phyloP scores from a whole-genome alignment of 192 early-diverging fungal genomes.

The Backusella sp. region DNA sequence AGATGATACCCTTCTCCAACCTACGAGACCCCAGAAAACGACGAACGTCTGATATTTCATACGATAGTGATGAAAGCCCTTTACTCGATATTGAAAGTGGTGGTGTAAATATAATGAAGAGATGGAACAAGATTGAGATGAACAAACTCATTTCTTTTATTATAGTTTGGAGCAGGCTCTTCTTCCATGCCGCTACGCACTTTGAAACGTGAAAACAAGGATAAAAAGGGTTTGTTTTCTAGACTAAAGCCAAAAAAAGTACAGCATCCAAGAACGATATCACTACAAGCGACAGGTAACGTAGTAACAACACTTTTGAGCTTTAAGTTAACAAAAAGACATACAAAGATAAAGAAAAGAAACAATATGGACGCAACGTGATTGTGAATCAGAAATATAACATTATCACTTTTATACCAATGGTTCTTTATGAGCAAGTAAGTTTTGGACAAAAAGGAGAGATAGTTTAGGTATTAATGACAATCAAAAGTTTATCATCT shows the following conservation, averaged over 20 bases:
- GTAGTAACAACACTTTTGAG: background rate
- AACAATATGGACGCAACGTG: constrained; percentile 74
- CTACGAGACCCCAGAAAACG: background rate
- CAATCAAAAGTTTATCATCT: constrained; percentile 78
- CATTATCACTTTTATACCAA: constrained; percentile 73
- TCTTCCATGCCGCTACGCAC: background rate
- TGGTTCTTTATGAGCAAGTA: constrained; percentile 82
- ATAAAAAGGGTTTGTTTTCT: background rate
- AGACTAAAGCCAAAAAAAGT: constrained; percentile 4
- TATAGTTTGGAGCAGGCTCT: background rate
- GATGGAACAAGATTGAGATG: background rate
- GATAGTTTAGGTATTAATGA: too few species aligned
- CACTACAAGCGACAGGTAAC: constrained; percentile 6
- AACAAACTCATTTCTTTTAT: background rate
- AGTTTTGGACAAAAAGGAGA: background rate
- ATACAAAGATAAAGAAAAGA: constrained; percentile 49
- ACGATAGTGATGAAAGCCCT: constrained; percentile 14
- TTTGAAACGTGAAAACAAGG: background rate
- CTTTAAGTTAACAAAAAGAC: background rate
- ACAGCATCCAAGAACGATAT: background rate
- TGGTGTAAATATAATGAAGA: constrained; percentile 11
- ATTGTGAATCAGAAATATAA: constrained; percentile 90
- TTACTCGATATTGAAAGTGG: constrained; percentile 11
- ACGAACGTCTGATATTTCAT: constrained; percentile 9
- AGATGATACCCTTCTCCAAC: constrained; percentile 12